Percentiles rank a stretch among this genome's conserved stretches.
Conservation (phyloP, 2,329 filamentous ascomycete genomes). For the Fusarium sp. region DNA sequence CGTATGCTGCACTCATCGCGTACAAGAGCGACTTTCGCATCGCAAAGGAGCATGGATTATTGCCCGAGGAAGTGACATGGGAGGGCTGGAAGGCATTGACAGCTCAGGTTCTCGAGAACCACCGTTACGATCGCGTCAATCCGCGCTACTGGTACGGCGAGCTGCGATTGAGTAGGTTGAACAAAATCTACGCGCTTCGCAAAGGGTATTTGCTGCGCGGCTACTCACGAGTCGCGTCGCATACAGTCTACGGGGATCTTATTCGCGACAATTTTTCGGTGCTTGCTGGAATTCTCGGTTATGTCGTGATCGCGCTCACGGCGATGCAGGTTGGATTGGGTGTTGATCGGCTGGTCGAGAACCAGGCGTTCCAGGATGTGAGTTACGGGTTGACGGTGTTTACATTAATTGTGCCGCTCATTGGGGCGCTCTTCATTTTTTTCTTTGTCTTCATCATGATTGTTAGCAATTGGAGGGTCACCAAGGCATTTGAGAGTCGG, state of each 20-base stretch:
- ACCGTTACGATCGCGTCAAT: constrained; percentile 47
- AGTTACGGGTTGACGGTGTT: constrained; percentile 30
- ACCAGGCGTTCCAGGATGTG: constrained; percentile 7
- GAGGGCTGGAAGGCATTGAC: constrained; percentile 46
- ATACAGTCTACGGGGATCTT: constrained; percentile 27
- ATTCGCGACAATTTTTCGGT: constrained; percentile 32
- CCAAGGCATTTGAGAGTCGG: constrained; percentile 20
- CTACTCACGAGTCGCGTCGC: constrained; percentile 30
- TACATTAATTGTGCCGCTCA: constrained; percentile 24
- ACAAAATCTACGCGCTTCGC: constrained; percentile 42
- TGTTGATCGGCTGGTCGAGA: constrained; percentile 3
- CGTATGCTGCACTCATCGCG: constrained; percentile 49
- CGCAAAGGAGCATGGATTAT: constrained; percentile 47
- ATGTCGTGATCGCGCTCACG: constrained; percentile 30
- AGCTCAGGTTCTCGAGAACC: constrained; percentile 39
- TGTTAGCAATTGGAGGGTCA: constrained; percentile 26
- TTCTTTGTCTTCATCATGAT: constrained; percentile 27
- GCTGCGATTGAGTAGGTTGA: constrained; percentile 51
- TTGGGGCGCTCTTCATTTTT: constrained; percentile 21
- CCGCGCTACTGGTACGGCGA: constrained; percentile 54
- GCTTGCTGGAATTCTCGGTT: constrained; percentile 27
- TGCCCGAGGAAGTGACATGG: constrained; percentile 52
- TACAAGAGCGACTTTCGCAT: constrained; percentile 52
- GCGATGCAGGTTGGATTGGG: constrained; percentile 30
- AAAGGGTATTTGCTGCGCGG: constrained; percentile 24